Evolutionary conservation across 768 basidiomycete species (phyloP).

Genomic region (Kwoniella pini): DNA sequence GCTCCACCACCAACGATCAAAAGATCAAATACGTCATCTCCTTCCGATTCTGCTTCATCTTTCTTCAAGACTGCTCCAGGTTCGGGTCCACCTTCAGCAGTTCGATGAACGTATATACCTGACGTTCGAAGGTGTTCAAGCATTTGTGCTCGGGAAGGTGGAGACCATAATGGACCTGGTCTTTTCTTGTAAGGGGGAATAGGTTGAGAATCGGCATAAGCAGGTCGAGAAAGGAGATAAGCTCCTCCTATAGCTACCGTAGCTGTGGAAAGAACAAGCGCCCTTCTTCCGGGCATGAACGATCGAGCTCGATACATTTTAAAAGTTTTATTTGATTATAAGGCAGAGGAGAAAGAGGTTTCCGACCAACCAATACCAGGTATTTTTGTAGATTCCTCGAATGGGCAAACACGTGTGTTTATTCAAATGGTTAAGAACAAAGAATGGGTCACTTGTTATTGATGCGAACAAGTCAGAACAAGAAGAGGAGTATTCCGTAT

Average conservation of each 20-base stretch:
- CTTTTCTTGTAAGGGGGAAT: conserved; percentile 51
- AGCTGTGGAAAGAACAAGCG: conserved; percentile 15
- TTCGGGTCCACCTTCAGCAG: conserved; percentile 34
- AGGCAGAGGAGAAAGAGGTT: not conserved
- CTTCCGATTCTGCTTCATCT: conserved; percentile 50
- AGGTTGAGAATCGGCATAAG: conserved; percentile 25
- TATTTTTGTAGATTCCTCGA: not conserved
- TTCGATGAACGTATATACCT: conserved; percentile 39
- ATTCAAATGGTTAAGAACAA: not conserved
- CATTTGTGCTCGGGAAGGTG: conserved; percentile 55
- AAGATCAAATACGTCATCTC: conserved; percentile 69
- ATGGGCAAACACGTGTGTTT: not conserved
- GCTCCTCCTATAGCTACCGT: conserved; percentile 15
- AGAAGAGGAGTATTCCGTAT: no score
- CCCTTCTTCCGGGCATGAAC: conserved; percentile 22
- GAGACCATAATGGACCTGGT: conserved; percentile 56
- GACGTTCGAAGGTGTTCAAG: conserved; percentile 52
- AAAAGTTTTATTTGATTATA: not conserved
- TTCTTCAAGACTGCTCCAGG: conserved; percentile 36
- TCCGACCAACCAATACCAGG: not conserved
- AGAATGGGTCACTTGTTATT: not conserved
- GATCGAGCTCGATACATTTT: conserved; percentile 23
- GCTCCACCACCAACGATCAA: conserved; percentile 91
- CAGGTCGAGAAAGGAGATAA: conserved; percentile 18
- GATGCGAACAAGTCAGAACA: not conserved